Evolutionary conservation across 2,329 filamentous ascomycete species (phyloP), one percentile per base, ranked within the genome.

Genomic region (Alternaria gaisen): DNA sequence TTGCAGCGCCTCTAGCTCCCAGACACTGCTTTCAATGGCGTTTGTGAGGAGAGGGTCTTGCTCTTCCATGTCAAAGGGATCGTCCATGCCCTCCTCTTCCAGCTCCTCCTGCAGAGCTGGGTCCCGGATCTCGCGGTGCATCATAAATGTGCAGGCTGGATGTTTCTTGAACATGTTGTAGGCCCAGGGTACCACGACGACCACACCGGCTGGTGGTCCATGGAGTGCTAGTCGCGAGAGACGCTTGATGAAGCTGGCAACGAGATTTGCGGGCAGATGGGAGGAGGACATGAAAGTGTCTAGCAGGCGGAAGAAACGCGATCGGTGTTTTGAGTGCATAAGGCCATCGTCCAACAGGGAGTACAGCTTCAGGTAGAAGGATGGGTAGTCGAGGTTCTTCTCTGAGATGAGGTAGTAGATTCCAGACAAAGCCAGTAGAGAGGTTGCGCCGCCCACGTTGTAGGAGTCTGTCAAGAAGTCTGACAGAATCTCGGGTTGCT

Each of bases 401-500:
- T 95, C 88, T 66, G 92, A 90, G 70, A 99, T 98, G 53, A 99
- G 86, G 77, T 97, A 95, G 82, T 97, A 99, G 46, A 99, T 89
- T 53, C 95, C 95, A 1, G 92, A 96, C 1, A 99, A 84, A 2
- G 96, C 93, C 20, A 97, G 86, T 5, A 99, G 84, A 5, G 95
- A 94, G 48, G 90, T 93, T 14, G 93, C 91, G 44, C 95, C 95
- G 53, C 94, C 93, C 8, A 89, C 83, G 71, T 97, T 86, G 81
- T 97, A 98, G 30, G 90, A 96, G 80, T 95, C 92, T n/a, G 93
- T 97, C 56, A 99, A 82, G 79, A 98, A 99, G 81, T 99, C 95
- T 85, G 97, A 93, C 34, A 99, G 85, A 41, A 97, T 85, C 74
- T 98, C 94, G 1, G 93, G 91, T 63, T 93, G 91, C 48, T 84